Conservation (phyloP, 768 basidiomycete species). For the Xerocomus spinulosus region DNA sequence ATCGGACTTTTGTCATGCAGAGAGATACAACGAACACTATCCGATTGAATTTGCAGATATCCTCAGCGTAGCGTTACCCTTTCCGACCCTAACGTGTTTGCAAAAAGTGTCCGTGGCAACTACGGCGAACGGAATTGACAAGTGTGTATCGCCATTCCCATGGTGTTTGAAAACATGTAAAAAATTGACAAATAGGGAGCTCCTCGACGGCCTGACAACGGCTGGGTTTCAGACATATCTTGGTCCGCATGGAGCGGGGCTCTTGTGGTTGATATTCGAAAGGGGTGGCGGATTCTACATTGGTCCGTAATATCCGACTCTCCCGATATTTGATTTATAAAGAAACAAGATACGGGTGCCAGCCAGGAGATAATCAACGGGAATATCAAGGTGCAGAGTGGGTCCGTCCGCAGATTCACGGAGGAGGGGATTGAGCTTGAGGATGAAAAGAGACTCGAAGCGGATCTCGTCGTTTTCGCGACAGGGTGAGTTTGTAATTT, state of each 20-base stretch:
- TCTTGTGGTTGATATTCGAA: conserved; percentile 28
- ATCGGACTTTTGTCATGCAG: conserved; percentile 3
- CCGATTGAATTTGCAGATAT: conserved; percentile 25
- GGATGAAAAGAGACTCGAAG: conserved; percentile 24
- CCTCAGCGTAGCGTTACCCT: conserved; percentile 20
- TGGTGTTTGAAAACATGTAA: not conserved
- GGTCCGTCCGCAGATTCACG: conserved; percentile 28
- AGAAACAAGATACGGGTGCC: conserved; percentile 33
- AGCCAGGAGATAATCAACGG: conserved; percentile 45
- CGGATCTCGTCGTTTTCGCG: conserved; percentile 32
- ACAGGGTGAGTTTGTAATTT: conserved; percentile 25
- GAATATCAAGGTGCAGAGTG: conserved; percentile 47
- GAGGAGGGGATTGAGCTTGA: conserved; percentile 25
- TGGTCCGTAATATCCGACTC: conserved; percentile 22
- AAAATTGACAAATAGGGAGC: conserved; percentile 24
- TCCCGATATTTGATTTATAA: not conserved
- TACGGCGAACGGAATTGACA: conserved; percentile 20
- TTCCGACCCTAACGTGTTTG: conserved; percentile 13
- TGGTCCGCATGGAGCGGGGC: conserved; percentile 37
- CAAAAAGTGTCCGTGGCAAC: not conserved
- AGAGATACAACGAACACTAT: conserved; percentile 23
- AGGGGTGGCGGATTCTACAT: conserved; percentile 38
- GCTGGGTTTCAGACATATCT: conserved; percentile 37
- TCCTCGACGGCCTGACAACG: conserved; percentile 35
- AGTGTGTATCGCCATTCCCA: conserved; percentile 5